Conservation (phyloP, 257 asterid species). For the Vinca minor region DNA sequence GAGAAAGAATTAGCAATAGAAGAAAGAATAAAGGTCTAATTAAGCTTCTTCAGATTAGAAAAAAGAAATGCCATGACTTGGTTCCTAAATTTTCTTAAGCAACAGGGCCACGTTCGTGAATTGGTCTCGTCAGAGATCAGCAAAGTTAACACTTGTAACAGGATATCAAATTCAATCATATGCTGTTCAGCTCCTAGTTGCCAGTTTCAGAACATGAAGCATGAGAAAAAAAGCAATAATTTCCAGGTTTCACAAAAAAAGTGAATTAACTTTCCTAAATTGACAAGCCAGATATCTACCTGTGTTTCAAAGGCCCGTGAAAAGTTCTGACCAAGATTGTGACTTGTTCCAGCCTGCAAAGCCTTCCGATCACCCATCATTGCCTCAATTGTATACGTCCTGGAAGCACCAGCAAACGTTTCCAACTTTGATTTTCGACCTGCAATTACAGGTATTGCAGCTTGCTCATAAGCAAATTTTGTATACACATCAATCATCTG, state of each 20-base stretch:
- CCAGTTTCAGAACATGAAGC: neutral
- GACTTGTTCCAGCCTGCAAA: conserved; percentile 98
- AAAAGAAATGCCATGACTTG: neutral
- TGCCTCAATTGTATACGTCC: conserved; percentile 94
- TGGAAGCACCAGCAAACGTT: conserved; percentile 94
- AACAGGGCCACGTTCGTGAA: neutral
- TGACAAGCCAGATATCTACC: conserved; percentile 33
- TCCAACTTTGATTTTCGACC: conserved; percentile 93
- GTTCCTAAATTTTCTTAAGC: neutral
- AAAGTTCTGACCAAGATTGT: conserved; percentile 96
- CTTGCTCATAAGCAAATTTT: conserved; percentile 89
- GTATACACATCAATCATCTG: conserved; percentile 94
- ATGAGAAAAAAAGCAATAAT: neutral
- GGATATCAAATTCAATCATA: neutral
- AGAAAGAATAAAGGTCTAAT: neutral
- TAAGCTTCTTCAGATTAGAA: neutral
- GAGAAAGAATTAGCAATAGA: neutral
- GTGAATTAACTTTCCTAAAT: neutral
- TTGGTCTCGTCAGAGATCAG: neutral
- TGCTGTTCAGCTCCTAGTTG: neutral
- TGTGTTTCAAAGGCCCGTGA: conserved; percentile 92
- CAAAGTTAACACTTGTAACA: neutral
- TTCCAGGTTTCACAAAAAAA: neutral
- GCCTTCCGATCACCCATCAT: conserved; percentile 99
- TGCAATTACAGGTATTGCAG: conserved; percentile 95